Conservation (phyloP, 306 rosid species). For the Hippophae gyantsensis region DNA sequence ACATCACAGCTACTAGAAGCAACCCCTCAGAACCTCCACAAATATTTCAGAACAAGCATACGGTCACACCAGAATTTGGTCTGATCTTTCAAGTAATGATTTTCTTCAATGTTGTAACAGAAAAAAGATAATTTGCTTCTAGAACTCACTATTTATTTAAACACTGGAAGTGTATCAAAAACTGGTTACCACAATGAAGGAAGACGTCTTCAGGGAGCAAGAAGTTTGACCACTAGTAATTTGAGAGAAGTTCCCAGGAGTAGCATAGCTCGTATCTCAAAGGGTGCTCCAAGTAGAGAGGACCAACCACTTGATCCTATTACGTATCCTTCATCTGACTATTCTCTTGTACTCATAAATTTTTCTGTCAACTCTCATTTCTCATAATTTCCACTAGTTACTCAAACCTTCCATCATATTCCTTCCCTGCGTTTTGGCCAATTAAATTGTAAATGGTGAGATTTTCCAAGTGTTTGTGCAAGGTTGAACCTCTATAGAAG, state of each 20-base stretch:
- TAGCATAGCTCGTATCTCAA: conserved; percentile 46
- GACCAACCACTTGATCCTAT: conserved; percentile 27
- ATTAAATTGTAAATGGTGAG: not conserved
- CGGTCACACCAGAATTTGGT: conserved; percentile 88
- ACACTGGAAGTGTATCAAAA: conserved; percentile 54
- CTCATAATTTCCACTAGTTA: no score
- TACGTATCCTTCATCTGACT: conserved; percentile 47
- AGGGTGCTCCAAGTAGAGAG: conserved; percentile 33
- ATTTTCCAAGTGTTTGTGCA: not conserved
- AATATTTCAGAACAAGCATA: conserved; percentile 69
- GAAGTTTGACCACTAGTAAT: conserved; percentile 35
- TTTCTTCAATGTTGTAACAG: not conserved
- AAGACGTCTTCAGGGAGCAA: conserved; percentile 47
- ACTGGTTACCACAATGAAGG: conserved; percentile 37
- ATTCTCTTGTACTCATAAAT: not conserved
- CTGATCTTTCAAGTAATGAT: conserved; percentile 79
- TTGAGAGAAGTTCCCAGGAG: conserved; percentile 61
- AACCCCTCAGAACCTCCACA: conserved; percentile 48
- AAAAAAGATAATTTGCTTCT: not conserved
- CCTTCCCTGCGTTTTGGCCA: no score
- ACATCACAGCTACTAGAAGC: conserved; percentile 62
- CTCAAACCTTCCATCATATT: no score
- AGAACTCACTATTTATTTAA: conserved; percentile 26
- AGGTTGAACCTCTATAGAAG: not conserved
- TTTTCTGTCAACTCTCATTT: no score